Evolutionary conservation across 2,329 filamentous ascomycete species (phyloP), one percentile per base, ranked within the genome.

Genomic region (Sclerotinia subarctica): DNA sequence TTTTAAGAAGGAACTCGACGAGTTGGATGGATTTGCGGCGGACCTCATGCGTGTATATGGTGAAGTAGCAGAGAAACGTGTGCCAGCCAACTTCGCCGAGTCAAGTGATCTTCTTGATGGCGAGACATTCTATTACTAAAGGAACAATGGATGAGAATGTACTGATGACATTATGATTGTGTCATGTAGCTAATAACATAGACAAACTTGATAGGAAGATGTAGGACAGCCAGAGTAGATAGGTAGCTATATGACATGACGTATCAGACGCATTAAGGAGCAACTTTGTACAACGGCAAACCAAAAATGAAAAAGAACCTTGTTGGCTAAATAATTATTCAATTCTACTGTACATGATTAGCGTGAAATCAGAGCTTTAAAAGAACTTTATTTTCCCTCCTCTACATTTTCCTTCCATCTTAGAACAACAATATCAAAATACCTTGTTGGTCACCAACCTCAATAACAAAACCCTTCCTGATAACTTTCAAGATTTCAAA

Each of bases 11-110:
- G 70, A 72, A 11, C 19, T 73, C n/a, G 54, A 63, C 1, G 57
- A 70, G 19, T 17, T 70, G 19, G 71, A 70, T 10, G 32, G 54
- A 1, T 72, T 73, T 58, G 64, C 64, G 0, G 19, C 58, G 2
- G 68, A 72, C 1, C 35, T 72, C 24, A 32, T 69, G 15, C 56
- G 29, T 11, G 47, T 44, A 10, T 69, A 60, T 24, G 51, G 29
- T 17, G 2, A 66, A 32, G 26, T 56, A 5, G 17, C 64, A 26
- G 46, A 10, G 21, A 26, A 51, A 51, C 46, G 29, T 51, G 38
- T 4, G 32, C 29, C 29, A 38, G 8, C 2, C 15, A 51, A 38
- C 1, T 62, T 51, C 5, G 21, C 29, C 8, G 46, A 62, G 13
- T 51, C 59, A 8, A 26, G 7, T 7, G 46, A 38, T 46, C 46